Evolutionary conservation across 495 filamentous ascomycete genomes (phyloP).

Genomic region (Lasiosphaeriaceae sp.): DNA sequence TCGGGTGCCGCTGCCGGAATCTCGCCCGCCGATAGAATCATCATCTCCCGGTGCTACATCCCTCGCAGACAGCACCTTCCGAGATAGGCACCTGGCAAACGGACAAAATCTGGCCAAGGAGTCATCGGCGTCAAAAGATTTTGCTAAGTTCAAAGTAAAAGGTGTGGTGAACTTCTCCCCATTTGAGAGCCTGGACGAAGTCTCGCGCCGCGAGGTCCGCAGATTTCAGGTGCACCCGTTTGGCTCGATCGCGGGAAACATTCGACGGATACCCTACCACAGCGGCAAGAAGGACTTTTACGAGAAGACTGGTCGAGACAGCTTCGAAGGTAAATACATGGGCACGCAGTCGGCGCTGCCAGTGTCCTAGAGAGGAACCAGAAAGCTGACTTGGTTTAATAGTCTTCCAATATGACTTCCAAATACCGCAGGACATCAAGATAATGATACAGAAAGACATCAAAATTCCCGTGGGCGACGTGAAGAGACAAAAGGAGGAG

Average conservation of each 20-base stretch:
- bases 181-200: constrained; percentile 56
- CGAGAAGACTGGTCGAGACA: constrained; percentile 77
- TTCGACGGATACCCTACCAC: constrained; percentile 83
- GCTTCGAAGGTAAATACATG: constrained; percentile 69
- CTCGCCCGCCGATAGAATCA: constrained; percentile 6
- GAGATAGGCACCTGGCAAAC: constrained; percentile 25
- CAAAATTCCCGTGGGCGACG: too few species aligned
- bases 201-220: constrained; percentile 50
- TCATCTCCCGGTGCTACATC: constrained; percentile 20
- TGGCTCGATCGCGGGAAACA: constrained; percentile 63
- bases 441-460: too few species aligned
- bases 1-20: constrained; percentile 16
- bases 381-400: constrained; percentile 4
- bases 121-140: constrained; percentile 52
- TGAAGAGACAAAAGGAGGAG: too few species aligned
- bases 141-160: constrained; percentile 53
- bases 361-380: background rate
- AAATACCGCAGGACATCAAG: constrained; percentile 60
- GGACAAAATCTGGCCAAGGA: constrained; percentile 52
- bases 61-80: constrained; percentile 17
- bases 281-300: constrained; percentile 88
- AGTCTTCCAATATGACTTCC: constrained; percentile 95
- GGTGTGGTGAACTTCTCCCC: constrained; percentile 66
- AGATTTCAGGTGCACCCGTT: constrained; percentile 63
- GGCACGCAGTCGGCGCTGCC: background rate